Evolutionary conservation across 1,284 basidiomycete species (phyloP), one percentile per base, ranked within the genome.

Genomic region (Mycena citricolor): DNA sequence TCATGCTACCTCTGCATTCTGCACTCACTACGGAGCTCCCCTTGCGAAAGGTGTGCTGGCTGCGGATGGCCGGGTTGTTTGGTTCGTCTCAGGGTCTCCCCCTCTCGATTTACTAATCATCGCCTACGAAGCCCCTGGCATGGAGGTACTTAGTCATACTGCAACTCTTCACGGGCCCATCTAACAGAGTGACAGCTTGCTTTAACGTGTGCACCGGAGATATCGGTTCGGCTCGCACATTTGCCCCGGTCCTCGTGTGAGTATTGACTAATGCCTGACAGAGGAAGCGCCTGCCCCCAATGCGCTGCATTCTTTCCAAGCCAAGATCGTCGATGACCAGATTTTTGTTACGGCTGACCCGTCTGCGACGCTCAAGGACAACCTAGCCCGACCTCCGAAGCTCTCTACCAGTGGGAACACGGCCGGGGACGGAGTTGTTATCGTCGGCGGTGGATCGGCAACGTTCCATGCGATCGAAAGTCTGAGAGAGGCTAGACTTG

Each of bases 271-370:
- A 66, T 67, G 44, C 30, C n/a, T 29, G 41, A 23, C 55, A 84
- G 92, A 97, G 74, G 93, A 97, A 63, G 87, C 92, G 0, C 94
- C 94, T 7, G 94, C 90, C 8, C 85, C 93, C 16, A 75, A 83
- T 59, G 82, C 86, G n/a, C 65, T 97, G 33, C 87, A 92, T 64
- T 83, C 81, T 2, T 95, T 93, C 77, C 78, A 83, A 51, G 78
- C 81, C 0, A 71, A 81, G 47, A 71, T 89, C 24, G 69, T 75
- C n/a, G 75, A 83, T 47, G 84, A 83, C 33, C 84, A 90, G 63
- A 87, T 97, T 39, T 73, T 81, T 54, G 90, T 97, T 24, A 86
- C 86, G 0, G 92, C 91, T 6, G 76, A 86, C 47, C 69, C 79
- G 8, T 67, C 76, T 20, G 71, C 75, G 52, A 86, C 86, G n/a